Base-by-base conservation (phyloP, 805 yeast species). In the Jamesozyma hellenica region DNA sequence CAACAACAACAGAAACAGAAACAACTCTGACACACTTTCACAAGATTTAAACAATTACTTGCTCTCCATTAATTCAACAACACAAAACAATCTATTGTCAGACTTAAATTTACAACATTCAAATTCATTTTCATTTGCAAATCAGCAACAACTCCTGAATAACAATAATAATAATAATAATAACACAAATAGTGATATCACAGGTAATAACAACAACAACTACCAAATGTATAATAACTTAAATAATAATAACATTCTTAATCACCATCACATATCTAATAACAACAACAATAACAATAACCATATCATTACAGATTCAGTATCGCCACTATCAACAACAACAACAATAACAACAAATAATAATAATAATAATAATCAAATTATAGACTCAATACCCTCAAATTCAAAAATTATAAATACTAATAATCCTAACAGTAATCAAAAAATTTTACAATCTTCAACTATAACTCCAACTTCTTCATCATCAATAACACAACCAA, bases 251-350 rank as follows among this genome's bases (percentile, higher is more conserved):
- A 27, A 27, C 14, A n/a, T n/a, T n/a, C n/a, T n/a, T n/a, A n/a
- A n/a, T n/a, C n/a, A 27, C 39, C 38, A 39, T 39, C 3, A 23
- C 12, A 18, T 28, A 26, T 11, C 21, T 13, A 25, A 16, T 30
- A 35, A 25, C n/a, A 35, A 2, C 31, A 23, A 23, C 30, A 36
- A 19, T 36, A 38, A 32, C 38, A 34, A 21, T 32, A 32, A 18
- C 26, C n/a, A 31, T 13, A 23, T 17, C 17, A 32, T 25, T 32
- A 31, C 38, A 38, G 11, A 16, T 12, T 21, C 23, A 12, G 25
- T 26, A 35, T 14, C 42, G 23, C 28, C 34, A 21, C n/a, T 38
- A 28, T 19, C 38, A 27, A 21, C 44, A 37, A 21, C 38, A 34
- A 17, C 31, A 30, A 13, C 32, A 25, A 21, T n/a, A n/a, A n/a